phyloP scores from a whole-genome alignment of 805 yeast genomes.

The Myxozyma sirexii region DNA sequence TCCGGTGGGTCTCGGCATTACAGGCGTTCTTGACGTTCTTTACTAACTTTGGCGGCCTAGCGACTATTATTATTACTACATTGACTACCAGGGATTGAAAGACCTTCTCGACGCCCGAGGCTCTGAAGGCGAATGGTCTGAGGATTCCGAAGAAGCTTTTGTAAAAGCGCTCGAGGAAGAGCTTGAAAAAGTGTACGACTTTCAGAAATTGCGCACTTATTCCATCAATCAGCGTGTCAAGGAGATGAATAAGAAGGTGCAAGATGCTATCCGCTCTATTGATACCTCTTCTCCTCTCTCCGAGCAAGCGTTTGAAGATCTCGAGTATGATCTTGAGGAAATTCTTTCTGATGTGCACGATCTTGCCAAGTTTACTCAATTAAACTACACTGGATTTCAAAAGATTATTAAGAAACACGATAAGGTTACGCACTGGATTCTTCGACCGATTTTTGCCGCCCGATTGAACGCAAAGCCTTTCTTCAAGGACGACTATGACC shows the following conservation, averaged over 20 bases:
- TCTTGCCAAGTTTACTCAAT: slow-evolving; percentile 86
- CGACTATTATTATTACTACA: slow-evolving; percentile 63
- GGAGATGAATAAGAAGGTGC: slow-evolving; percentile 72
- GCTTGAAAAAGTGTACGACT: slow-evolving; percentile 88
- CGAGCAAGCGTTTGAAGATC: slow-evolving; percentile 69
- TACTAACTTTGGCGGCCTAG: slow-evolving; percentile 5
- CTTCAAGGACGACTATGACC: slow-evolving; percentile 92
- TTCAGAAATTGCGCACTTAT: slow-evolving; percentile 83
- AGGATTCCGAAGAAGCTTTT: slow-evolving; percentile 79
- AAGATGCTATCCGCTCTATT: slow-evolving; percentile 53
- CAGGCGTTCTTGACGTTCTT: background rate
- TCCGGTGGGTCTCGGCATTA: slow-evolving; percentile 40
- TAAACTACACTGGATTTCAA: slow-evolving; percentile 96
- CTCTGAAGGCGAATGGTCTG: slow-evolving; percentile 60
- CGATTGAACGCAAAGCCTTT: slow-evolving; percentile 92
- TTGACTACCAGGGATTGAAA: slow-evolving; percentile 89
- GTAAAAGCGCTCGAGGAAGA: slow-evolving; percentile 75
- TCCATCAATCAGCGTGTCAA: slow-evolving; percentile 85
- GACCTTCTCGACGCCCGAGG: slow-evolving; percentile 58
- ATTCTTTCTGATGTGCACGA: slow-evolving; percentile 97
- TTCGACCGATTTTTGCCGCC: slow-evolving; percentile 91
- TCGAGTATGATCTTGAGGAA: slow-evolving; percentile 78
- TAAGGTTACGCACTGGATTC: slow-evolving; percentile 75
- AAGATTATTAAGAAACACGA: slow-evolving; percentile 97
- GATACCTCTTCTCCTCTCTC: slow-evolving; percentile 49